Percentiles rank a stretch among this genome's conserved stretches.
These are phyloP conservation scores for Pyrenophora seminiperda DNA, from an alignment of 2,329 filamentous ascomycete genomes.

Conservation along the genomic window DNA sequence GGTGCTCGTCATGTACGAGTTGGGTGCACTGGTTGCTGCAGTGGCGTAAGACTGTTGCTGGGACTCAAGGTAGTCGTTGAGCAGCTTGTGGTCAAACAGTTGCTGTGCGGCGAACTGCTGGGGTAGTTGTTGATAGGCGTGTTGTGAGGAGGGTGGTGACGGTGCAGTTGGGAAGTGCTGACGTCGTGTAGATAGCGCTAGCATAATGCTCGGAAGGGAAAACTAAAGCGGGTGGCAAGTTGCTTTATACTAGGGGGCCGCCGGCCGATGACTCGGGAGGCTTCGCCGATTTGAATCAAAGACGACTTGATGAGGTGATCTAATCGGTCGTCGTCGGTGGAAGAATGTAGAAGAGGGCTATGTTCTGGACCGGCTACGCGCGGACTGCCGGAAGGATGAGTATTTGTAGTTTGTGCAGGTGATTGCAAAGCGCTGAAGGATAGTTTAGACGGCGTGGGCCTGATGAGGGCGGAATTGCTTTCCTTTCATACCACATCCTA, in stretches of 20 bases:
- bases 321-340: conserved; percentile 28
- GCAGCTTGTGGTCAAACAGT: conserved; percentile 41
- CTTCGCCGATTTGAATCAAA: conserved; percentile 29
- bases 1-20: conserved; percentile 43
- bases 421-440: conserved; percentile 46
- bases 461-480: conserved; percentile 28
- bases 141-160: conserved; percentile 39
- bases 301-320: conserved; percentile 43
- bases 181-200: conserved; percentile 47
- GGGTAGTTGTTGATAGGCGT: conserved; percentile 36
- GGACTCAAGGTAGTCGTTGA: conserved; percentile 47
- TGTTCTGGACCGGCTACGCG: conserved; percentile 27
- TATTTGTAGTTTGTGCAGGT: conserved; percentile 22
- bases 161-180: conserved; percentile 41
- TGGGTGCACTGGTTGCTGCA: conserved; percentile 19
- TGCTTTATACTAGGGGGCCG: conserved; percentile 45
- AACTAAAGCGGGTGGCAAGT: conserved; percentile 47
- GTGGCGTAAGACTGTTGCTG: conserved; percentile 39
- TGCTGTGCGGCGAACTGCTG: conserved; percentile 34
- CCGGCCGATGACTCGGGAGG: conserved; percentile 39
- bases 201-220: conserved; percentile 43
- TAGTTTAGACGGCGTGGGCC: conserved; percentile 30
- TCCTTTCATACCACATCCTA: conserved; percentile 33
- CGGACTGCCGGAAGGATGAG: conserved; percentile 37
- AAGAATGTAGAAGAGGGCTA: conserved; percentile 36